phyloP scores from a whole-genome alignment of 2,329 filamentous ascomycete genomes.

The Venturia pyrina region DNA sequence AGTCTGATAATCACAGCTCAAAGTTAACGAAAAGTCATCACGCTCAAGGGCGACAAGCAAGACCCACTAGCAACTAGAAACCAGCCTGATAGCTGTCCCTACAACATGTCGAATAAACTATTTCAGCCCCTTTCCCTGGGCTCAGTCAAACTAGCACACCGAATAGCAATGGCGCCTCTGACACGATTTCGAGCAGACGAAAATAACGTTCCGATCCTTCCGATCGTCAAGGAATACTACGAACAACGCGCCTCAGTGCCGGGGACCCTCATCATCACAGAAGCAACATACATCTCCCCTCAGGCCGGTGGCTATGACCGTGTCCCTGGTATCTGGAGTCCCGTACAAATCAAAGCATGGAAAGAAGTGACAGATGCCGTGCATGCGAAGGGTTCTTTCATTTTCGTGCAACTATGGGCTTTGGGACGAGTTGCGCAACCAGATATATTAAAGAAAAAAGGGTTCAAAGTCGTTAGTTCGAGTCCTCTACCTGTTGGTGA shows the following conservation, averaged over 20 bases:
- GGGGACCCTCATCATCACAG: slow-evolving; percentile 49
- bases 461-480: slow-evolving; percentile 21
- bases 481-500: slow-evolving; percentile 25
- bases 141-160: slow-evolving; percentile 25
- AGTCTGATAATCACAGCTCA: no score
- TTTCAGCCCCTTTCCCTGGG: slow-evolving; percentile 26
- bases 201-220: slow-evolving; percentile 33
- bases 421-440: slow-evolving; percentile 45
- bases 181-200: slow-evolving; percentile 35
- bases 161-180: slow-evolving; percentile 29
- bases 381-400: slow-evolving; percentile 50
- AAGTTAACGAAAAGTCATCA: no score
- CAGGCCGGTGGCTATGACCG: slow-evolving; percentile 40
- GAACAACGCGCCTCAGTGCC: slow-evolving; percentile 40
- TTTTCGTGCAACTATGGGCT: slow-evolving; percentile 54
- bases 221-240: slow-evolving; percentile 25
- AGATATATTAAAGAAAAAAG: slow-evolving; percentile 25
- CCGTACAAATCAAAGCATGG: slow-evolving; percentile 50
- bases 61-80: no score
- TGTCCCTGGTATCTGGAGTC: slow-evolving; percentile 48
- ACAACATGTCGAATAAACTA: slow-evolving; percentile 15
- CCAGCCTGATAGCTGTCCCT: no score
- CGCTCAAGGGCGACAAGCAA: no score
- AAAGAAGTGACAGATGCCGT: slow-evolving; percentile 50
- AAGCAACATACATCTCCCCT: slow-evolving; percentile 43